phyloP scores from a whole-genome alignment of 106 monocot genomes.

The Dioscorea dumetorum region DNA sequence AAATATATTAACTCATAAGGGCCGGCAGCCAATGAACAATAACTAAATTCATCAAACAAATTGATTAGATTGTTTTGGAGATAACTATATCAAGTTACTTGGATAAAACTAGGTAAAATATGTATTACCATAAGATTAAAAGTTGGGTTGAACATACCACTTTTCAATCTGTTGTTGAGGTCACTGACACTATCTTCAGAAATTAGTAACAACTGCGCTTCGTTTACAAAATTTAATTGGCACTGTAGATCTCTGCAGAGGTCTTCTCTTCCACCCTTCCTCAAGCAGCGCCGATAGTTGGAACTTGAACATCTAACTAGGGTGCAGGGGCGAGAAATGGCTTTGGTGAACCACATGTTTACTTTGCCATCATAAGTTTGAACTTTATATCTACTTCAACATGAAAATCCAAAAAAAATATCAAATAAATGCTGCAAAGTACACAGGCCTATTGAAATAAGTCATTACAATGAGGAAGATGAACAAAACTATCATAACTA shows the following conservation, averaged over 20 bases:
- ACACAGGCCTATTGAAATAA: too few species aligned
- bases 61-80: too few species aligned
- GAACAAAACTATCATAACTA: too few species aligned
- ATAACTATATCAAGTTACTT: too few species aligned
- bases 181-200: slow-evolving; percentile 76
- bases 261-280: slow-evolving; percentile 12
- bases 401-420: neutral
- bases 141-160: too few species aligned
- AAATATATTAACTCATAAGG: too few species aligned
- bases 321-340: slow-evolving; percentile 54
- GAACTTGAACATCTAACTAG: slow-evolving; percentile 58
- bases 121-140: too few species aligned
- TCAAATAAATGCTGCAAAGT: too few species aligned
- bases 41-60: too few species aligned
- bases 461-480: too few species aligned
- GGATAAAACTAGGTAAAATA: too few species aligned
- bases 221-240: slow-evolving; percentile 74
- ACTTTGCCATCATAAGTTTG: slow-evolving; percentile 45
- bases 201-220: slow-evolving; percentile 80
- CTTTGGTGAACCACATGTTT: slow-evolving; percentile 73
- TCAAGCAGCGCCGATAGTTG: slow-evolving; percentile 19
- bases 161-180: slow-evolving; percentile 47
- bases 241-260: slow-evolving; percentile 51
- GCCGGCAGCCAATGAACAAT: too few species aligned
- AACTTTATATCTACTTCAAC: slow-evolving; percentile 58